A percentile compares a stretch with the other conserved stretches of the same genome.
Conservation (phyloP, 495 filamentous ascomycete genomes). For the Chaetomium cochliodes region DNA sequence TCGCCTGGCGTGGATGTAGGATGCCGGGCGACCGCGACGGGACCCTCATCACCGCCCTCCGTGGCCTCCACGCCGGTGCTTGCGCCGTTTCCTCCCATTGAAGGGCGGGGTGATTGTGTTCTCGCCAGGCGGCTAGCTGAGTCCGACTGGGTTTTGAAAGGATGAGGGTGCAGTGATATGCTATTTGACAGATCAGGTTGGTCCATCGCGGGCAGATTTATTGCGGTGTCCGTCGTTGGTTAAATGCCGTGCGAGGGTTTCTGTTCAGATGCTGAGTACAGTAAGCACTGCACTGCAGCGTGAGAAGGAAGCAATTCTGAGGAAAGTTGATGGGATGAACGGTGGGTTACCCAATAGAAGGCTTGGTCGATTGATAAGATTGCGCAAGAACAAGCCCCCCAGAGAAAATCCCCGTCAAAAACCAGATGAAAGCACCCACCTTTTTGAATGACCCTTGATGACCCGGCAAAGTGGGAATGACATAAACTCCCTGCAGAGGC, state of each 20-base stretch:
- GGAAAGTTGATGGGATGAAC: constrained; percentile 9
- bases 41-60: constrained; percentile 43
- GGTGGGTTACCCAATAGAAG: background rate
- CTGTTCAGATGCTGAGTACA: background rate
- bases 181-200: constrained; percentile 40
- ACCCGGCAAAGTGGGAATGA: background rate
- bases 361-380: constrained; percentile 13
- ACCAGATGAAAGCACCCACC: constrained; percentile 9
- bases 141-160: constrained; percentile 49
- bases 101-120: constrained; percentile 10
- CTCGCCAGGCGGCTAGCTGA: constrained; percentile 25
- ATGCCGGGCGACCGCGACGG: constrained; percentile 50
- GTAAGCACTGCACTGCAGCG: no score
- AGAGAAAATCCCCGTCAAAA: background rate
- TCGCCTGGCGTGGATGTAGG: constrained; percentile 43
- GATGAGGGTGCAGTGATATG: constrained; percentile 47
- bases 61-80: constrained; percentile 50
- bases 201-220: constrained; percentile 26
- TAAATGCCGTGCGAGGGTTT: background rate
- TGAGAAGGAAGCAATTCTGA: background rate
- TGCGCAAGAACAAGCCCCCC: no score
- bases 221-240: background rate
- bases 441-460: constrained; percentile 4
- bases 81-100: constrained; percentile 34
- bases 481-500: background rate